Evolutionary conservation across 1,284 basidiomycete species (phyloP), one percentile per base, ranked within the genome.

Genomic region (Gymnopus androsaceus): DNA sequence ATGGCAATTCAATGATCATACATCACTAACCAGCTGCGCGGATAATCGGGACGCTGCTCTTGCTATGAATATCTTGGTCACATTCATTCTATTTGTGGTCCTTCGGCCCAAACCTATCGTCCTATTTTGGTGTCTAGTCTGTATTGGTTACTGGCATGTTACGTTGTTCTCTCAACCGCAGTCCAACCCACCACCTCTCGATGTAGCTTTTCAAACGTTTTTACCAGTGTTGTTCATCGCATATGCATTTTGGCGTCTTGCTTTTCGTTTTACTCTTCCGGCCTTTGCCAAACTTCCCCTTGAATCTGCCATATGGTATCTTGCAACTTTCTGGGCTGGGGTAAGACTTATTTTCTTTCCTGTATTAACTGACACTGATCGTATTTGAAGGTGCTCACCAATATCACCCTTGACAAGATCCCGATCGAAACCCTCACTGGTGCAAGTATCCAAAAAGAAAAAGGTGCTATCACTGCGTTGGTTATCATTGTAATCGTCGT

Each of bases 81-180:
- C 84, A 0, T 81, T 77, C 60, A 64, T 84, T 33, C 74, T 94
- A 27, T 90, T 91, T 64, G 75, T 92, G 36, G 67, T 94, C 47
- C 74, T 95, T 41, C 84, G 89, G 2, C 91, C 91, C 0, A 83
- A 79, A 64, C 78, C 87, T 2, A 80, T 92, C 60, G 76, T 91
- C 27, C 73, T 84, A 4, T 92, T 81, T 72, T 91, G 88, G 88
- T 87, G 80, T 58, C 74, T 95, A 15, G 83, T 93, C 2, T 92
- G 86, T 72, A 85, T 94, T 44, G 93, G 93, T 0, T 95, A 84
- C 68, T 95, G 93, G 48, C 92, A 95, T 63, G 77, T 94, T 56
- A 77, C 82, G 1, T 78, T 95, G 25, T 92, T 92, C 62, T 90
- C 89, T 1, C 88, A 94, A 66, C 90, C 91, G 1, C 81, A 80